These are phyloP conservation scores for Eremothecium sinecaudum DNA, from an alignment of 1,139 yeast species.

Conservation along the genomic window DNA sequence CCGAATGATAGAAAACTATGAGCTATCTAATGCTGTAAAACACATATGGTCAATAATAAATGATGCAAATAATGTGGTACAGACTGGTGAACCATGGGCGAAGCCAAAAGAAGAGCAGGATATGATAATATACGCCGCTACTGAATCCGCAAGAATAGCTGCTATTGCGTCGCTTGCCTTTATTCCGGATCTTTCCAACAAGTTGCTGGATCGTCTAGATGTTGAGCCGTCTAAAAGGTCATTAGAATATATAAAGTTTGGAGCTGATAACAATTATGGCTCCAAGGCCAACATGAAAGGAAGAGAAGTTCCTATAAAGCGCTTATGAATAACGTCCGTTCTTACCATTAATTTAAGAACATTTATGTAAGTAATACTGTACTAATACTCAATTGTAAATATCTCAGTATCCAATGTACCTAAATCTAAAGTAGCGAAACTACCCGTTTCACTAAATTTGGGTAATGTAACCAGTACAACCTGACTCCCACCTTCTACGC, in stretches of 20 bases:
- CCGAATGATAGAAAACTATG: constrained; percentile 32
- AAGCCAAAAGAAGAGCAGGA: constrained; percentile 34
- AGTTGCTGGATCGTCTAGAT: constrained; percentile 54
- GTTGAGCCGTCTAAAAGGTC: constrained; percentile 40
- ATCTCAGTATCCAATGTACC: constrained; percentile 46
- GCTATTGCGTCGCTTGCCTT: constrained; percentile 63
- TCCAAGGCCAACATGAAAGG: constrained; percentile 36
- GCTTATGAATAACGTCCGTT: background rate
- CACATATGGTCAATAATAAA: constrained; percentile 56
- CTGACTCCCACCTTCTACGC: constrained; percentile 27
- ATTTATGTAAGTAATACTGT: too few species aligned
- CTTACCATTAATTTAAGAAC: background rate
- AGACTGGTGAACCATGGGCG: constrained; percentile 54
- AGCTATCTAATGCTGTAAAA: constrained; percentile 50
- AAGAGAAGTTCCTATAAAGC: constrained; percentile 33
- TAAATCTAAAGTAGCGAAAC: constrained; percentile 58
- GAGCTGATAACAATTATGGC: constrained; percentile 44
- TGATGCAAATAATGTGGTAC: constrained; percentile 56
- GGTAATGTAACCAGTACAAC: constrained; percentile 65
- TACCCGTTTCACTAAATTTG: constrained; percentile 53
- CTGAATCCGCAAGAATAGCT: constrained; percentile 62
- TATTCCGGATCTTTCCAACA: constrained; percentile 52
- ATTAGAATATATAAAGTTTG: constrained; percentile 34
- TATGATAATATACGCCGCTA: constrained; percentile 50
- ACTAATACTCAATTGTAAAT: constrained; percentile 31